A percentile compares a stretch with the other conserved stretches of the same genome.
phyloP scores from a whole-genome alignment of 306 rosid species.

The Luffa acutangula region DNA sequence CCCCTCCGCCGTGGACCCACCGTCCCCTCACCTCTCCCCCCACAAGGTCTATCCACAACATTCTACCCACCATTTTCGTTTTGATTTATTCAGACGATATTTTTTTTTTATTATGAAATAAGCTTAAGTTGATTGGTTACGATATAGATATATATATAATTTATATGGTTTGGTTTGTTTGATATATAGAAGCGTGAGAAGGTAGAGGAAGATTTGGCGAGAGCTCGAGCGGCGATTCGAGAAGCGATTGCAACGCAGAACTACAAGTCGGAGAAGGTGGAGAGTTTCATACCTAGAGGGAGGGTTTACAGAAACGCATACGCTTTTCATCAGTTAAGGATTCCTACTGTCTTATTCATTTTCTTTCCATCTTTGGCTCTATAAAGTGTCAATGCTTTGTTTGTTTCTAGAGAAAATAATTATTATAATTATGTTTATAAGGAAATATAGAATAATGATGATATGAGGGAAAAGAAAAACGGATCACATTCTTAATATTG shows the following conservation, averaged over 20 bases:
- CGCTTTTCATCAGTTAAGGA: slow-evolving; percentile 26
- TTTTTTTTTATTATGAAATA: neutral
- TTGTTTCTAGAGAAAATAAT: neutral
- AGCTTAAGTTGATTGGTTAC: neutral
- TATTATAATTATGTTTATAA: neutral
- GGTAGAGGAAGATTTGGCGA: slow-evolving; percentile 29
- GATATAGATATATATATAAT: too few relatives aligned
- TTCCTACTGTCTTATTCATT: neutral
- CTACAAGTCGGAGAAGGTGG: slow-evolving; percentile 15
- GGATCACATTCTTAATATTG: neutral
- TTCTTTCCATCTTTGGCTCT: neutral
- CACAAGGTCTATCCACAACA: neutral
- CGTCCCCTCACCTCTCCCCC: neutral
- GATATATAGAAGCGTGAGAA: slow-evolving; percentile 10
- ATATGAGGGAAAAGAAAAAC: neutral
- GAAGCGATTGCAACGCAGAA: slow-evolving; percentile 18
- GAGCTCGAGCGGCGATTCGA: slow-evolving; percentile 31
- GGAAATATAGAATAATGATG: neutral
- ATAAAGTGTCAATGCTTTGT: neutral
- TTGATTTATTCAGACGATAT: neutral
- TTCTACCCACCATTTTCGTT: too few relatives aligned
- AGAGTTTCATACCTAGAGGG: slow-evolving; percentile 40
- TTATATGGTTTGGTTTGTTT: neutral
- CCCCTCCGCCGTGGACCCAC: neutral
- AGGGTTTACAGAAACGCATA: slow-evolving; percentile 31